Percentiles rank a stretch among this genome's conserved stretches.
Evolutionary conservation across 225 moss, liverwort and hornwort genomes (phyloP).

Genomic region (Thuidium tamariscinum): DNA sequence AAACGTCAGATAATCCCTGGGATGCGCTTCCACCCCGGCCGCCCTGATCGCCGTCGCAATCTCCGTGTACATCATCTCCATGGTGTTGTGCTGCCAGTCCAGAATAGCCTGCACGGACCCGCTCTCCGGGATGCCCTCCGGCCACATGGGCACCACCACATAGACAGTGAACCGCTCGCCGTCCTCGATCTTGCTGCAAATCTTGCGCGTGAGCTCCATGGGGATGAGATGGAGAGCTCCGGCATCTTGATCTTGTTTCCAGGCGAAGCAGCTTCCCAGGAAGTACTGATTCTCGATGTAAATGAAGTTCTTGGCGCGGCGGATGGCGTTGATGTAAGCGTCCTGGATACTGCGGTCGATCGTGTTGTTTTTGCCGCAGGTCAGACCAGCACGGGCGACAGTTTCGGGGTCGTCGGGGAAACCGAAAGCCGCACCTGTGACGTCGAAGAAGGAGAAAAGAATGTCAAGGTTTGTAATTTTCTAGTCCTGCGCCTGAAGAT

Average conservation of each 20-base stretch:
- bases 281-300: conserved; percentile 97
- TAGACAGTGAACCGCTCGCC: conserved; percentile 74
- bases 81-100: conserved; percentile 55
- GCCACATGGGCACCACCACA: conserved; percentile 84
- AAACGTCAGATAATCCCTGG: conserved; percentile 72
- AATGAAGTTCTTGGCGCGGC: conserved; percentile 69
- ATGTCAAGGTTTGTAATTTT: neutral
- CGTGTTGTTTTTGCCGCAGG: conserved; percentile 61
- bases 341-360: conserved; percentile 86
- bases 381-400: conserved; percentile 50
- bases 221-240: conserved; percentile 78
- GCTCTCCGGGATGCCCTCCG: conserved; percentile 75
- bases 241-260: conserved; percentile 48
- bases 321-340: conserved; percentile 78
- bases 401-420: conserved; percentile 55
- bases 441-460: neutral
- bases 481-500: neutral
- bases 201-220: conserved; percentile 71
- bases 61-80: conserved; percentile 83
- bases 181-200: conserved; percentile 74
- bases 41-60: conserved; percentile 48
- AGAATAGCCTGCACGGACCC: conserved; percentile 80
- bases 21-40: conserved; percentile 29
- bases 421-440: conserved; percentile 44
- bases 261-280: conserved; percentile 58